Conservation (phyloP, 176 grass and related monocot genomes). For the Coix lacrymajobi region DNA sequence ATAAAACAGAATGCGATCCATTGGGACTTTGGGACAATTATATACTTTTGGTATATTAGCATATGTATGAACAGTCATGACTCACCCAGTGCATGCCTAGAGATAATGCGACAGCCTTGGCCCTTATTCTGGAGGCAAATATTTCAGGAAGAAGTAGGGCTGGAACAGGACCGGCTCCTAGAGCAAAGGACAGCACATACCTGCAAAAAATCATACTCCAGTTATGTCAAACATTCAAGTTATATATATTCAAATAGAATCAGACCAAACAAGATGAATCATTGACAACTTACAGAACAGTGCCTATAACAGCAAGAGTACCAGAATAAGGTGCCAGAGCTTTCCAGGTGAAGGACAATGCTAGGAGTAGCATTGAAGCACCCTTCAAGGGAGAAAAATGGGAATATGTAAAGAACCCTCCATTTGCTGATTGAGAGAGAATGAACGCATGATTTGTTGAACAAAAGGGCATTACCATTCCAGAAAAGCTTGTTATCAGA, state of each 20-base stretch:
- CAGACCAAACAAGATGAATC: background rate
- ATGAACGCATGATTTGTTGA: background rate
- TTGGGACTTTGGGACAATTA: background rate
- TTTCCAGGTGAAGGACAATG: conserved; percentile 89
- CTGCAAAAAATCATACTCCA: conserved; percentile 45
- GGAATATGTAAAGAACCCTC: conserved; percentile 11
- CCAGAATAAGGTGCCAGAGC: conserved; percentile 89
- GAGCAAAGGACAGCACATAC: conserved; percentile 92
- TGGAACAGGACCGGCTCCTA: conserved; percentile 95
- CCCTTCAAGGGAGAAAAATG: conserved; percentile 43
- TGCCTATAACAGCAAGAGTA: conserved; percentile 81
- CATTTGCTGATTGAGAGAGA: background rate
- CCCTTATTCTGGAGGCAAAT: conserved; percentile 99
- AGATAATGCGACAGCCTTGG: conserved; percentile 95
- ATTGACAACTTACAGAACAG: conserved; percentile 75
- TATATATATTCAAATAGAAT: background rate
- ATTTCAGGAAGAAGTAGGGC: conserved; percentile 98
- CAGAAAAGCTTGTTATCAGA: conserved; percentile 90
- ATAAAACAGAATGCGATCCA: background rate
- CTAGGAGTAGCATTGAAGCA: conserved; percentile 84
- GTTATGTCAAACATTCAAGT: background rate
- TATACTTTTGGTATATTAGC: background rate
- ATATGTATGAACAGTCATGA: conserved; percentile 2
- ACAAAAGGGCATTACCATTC: conserved; percentile 69
- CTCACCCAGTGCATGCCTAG: conserved; percentile 99